Percentiles rank a stretch among this genome's conserved stretches.
Conservation (phyloP, 2,329 filamentous ascomycete genomes). For the Penicillium thymicola region DNA sequence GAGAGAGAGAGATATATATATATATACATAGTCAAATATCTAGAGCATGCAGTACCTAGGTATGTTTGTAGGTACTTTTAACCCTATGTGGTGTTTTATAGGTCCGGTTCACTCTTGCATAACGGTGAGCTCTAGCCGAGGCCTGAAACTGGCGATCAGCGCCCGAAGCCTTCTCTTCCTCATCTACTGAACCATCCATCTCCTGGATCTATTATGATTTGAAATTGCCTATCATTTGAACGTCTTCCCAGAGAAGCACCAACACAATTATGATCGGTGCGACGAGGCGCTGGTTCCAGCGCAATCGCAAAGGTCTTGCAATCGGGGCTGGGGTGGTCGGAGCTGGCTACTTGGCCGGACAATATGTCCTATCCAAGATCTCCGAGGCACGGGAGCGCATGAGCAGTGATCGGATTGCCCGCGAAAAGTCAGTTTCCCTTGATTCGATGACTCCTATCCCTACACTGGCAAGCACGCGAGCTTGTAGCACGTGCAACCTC, state of each 20-base stretch:
- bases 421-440: slow-evolving; percentile 73
- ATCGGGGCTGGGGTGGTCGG: slow-evolving; percentile 84
- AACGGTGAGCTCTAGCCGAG: slow-evolving; percentile 29
- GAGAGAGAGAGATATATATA: too few species aligned
- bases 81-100: not conserved
- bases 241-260: not conserved
- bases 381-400: slow-evolving; percentile 92
- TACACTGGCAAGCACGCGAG: slow-evolving; percentile 10
- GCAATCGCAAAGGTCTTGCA: slow-evolving; percentile 85
- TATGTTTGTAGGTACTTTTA: not conserved
- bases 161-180: slow-evolving; percentile 15
- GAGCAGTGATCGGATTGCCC: slow-evolving; percentile 91
- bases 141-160: slow-evolving; percentile 21
- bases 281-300: slow-evolving; percentile 84
- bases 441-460: not conserved
- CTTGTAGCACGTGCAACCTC: slow-evolving; percentile 6
- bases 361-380: slow-evolving; percentile 89
- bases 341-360: slow-evolving; percentile 84
- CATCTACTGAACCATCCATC: slow-evolving; percentile 12
- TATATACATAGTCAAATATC: not conserved
- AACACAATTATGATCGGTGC: slow-evolving; percentile 58
- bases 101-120: slow-evolving; percentile 1
- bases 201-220: slow-evolving; percentile 6
- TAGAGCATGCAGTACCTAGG: not conserved
- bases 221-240: not conserved